Evolutionary conservation across 2,329 filamentous ascomycete species (phyloP).

Genomic region (Paramyrothecium sp.): DNA sequence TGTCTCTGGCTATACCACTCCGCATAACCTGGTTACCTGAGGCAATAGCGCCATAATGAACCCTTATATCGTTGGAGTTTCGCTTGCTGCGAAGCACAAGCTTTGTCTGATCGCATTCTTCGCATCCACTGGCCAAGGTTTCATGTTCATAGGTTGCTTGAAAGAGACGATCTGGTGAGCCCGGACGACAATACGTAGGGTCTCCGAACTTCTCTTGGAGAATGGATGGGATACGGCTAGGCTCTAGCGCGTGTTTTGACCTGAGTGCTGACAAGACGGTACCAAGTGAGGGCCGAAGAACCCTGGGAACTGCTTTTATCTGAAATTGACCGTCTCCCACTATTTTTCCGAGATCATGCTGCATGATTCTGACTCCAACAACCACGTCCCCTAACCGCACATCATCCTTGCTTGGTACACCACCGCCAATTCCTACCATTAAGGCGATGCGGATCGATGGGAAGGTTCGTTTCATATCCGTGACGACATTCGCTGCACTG

Average conservation of each 20-base stretch:
- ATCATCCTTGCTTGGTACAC: conserved; percentile 9
- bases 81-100: background rate
- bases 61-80: background rate
- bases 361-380: background rate
- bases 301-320: background rate
- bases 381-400: background rate
- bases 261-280: background rate
- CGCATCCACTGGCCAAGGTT: background rate
- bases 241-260: background rate
- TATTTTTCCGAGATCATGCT: background rate
- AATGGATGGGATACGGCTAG: background rate
- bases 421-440: conserved; percentile 25
- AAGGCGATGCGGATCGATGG: conserved; percentile 1
- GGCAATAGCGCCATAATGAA: background rate
- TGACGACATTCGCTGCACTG: background rate
- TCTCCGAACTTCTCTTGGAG: background rate
- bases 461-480: conserved; percentile 1
- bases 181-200: background rate
- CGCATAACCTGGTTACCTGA: background rate
- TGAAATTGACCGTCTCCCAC: background rate
- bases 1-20: background rate
- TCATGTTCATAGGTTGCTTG: background rate
- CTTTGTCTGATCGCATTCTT: background rate
- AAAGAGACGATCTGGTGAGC: background rate
- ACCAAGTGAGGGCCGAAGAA: background rate